These are phyloP conservation scores for Alternaria metachromatica DNA, from an alignment of 2,329 filamentous ascomycete species.

Conservation along the genomic window DNA sequence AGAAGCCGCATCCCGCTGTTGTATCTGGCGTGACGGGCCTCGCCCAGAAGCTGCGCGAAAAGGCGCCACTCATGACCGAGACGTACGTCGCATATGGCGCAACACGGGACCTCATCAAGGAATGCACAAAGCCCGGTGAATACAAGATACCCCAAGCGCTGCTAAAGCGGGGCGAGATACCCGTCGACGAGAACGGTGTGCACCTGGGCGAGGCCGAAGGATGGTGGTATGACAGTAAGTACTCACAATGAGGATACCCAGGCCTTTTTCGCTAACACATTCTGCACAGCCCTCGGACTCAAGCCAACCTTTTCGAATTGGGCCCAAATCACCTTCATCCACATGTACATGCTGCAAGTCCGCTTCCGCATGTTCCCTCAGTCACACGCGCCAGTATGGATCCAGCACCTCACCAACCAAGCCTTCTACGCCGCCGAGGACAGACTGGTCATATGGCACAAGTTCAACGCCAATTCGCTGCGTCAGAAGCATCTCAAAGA, in stretches of 20 bases:
- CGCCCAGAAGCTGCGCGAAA: conserved; percentile 40
- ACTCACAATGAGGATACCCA: background rate
- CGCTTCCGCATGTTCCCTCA: conserved; percentile 80
- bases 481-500: conserved; percentile 77
- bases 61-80: conserved; percentile 53
- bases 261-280: conserved; percentile 16
- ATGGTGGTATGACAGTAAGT: conserved; percentile 82
- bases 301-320: conserved; percentile 91
- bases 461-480: conserved; percentile 62
- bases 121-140: conserved; percentile 73
- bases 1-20: conserved; percentile 22
- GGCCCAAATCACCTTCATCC: conserved; percentile 94
- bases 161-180: conserved; percentile 70
- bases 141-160: conserved; percentile 76
- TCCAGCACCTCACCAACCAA: conserved; percentile 90
- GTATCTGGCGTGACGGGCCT: conserved; percentile 28
- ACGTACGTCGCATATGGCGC: conserved; percentile 81
- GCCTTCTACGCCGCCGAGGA: conserved; percentile 92
- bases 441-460: conserved; percentile 81
- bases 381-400: conserved; percentile 75
- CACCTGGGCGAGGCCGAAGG: conserved; percentile 78
- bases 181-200: conserved; percentile 77
- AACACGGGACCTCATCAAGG: conserved; percentile 79
- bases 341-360: conserved; percentile 90
- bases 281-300: conserved; percentile 71